Evolutionary conservation across 1,284 basidiomycete species (phyloP).

Genomic region (Boletellus dicymbophilus): DNA sequence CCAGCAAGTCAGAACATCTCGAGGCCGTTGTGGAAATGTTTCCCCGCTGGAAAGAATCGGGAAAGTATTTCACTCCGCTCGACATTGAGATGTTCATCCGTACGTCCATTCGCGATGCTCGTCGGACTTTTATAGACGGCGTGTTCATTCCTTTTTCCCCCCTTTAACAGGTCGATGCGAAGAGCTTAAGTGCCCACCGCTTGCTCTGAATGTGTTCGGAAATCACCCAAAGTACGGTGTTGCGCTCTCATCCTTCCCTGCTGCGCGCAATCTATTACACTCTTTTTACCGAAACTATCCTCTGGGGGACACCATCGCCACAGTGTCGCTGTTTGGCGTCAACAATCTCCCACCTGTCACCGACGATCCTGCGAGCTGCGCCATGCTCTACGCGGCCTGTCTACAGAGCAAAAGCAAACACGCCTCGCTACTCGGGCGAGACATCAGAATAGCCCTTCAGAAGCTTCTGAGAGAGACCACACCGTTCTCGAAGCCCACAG

Average conservation of each 20-base stretch:
- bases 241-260: slow-evolving; percentile 47
- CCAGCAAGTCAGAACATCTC: slow-evolving; percentile 47
- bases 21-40: slow-evolving; percentile 45
- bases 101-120: slow-evolving; percentile 35
- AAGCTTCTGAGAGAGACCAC: slow-evolving; percentile 32
- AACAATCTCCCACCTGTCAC: slow-evolving; percentile 54
- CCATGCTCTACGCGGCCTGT: slow-evolving; percentile 58
- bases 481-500: slow-evolving; percentile 28
- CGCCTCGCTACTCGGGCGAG: slow-evolving; percentile 43
- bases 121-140: background rate
- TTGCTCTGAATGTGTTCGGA: slow-evolving; percentile 62
- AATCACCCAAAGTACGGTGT: slow-evolving; percentile 62
- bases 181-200: slow-evolving; percentile 51
- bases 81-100: slow-evolving; percentile 49
- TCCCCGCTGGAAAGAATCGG: slow-evolving; percentile 47
- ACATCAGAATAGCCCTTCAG: slow-evolving; percentile 44
- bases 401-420: slow-evolving; percentile 39
- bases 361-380: slow-evolving; percentile 55
- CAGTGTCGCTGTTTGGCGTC: slow-evolving; percentile 51
- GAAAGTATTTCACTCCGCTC: slow-evolving; percentile 39
- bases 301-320: slow-evolving; percentile 48
- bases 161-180: slow-evolving; percentile 55
- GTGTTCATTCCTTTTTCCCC: background rate
- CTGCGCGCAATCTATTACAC: slow-evolving; percentile 54
- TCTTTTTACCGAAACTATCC: slow-evolving; percentile 49